phyloP scores from a whole-genome alignment of 768 basidiomycete genomes.

The Strobilomyces dryophilus region DNA sequence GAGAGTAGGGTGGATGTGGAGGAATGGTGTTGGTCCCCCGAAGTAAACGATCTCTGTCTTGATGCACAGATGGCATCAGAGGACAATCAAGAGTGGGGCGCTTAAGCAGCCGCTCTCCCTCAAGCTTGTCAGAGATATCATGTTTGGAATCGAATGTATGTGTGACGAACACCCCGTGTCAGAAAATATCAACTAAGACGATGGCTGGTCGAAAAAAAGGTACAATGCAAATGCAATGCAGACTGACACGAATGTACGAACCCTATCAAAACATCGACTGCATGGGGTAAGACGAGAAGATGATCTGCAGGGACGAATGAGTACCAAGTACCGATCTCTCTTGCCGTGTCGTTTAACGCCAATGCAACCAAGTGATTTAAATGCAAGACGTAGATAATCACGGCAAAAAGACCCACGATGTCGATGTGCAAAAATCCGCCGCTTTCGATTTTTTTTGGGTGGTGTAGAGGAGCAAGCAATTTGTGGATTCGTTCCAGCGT shows the following conservation, averaged over 20 bases:
- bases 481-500: too few relatives aligned
- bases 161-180: not conserved
- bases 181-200: not conserved
- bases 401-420: constrained; percentile 33
- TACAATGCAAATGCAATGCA: too few relatives aligned
- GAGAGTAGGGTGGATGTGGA: constrained; percentile 52
- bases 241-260: too few relatives aligned
- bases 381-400: constrained; percentile 61
- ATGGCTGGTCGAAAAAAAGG: not conserved
- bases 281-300: constrained; percentile 51
- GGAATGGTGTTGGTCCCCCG: constrained; percentile 61
- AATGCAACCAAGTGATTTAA: constrained; percentile 38
- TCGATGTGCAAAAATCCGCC: not conserved
- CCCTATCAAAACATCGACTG: constrained; percentile 32
- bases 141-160: not conserved
- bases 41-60: constrained; percentile 3
- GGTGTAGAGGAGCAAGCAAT: not conserved
- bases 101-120: not conserved
- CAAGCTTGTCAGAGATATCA: not conserved
- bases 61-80: not conserved
- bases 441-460: not conserved
- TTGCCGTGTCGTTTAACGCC: constrained; percentile 73
- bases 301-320: constrained; percentile 49
- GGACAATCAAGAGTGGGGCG: constrained; percentile 11
- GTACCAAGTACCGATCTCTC: constrained; percentile 29